Evolutionary conservation across 192 early-diverging fungal genomes (phyloP), one percentile per base, ranked within the genome.

Genomic region (Backusella psychrophila): DNA sequence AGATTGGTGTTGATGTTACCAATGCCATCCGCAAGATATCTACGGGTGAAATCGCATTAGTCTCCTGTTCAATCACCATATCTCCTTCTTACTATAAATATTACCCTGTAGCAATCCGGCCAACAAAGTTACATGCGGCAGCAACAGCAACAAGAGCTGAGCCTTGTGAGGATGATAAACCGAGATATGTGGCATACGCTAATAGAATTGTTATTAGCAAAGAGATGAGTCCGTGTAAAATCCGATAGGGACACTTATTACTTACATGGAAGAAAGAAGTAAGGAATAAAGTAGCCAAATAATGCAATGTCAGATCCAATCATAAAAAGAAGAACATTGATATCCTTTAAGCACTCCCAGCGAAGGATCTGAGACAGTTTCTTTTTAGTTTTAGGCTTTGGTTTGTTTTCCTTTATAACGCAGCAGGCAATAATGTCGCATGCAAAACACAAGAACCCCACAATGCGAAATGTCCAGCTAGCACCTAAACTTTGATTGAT

Each of bases 401-500:
- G 69, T 23, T 66, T 41, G 29, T 66, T 53, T 36, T 80, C 78
- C 29, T 38, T 56, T n/a, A 80, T 65, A 15, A 49, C 4, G 46
- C 46, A 49, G 19, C 46, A 49, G 6, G 17, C 46, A n/a, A 49
- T 49, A 49, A 31, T 75, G 23, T 3, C 44, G 9, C 41, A 29
- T 72, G 29, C 74, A 1, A 80, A 68, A 9, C 69, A 67, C 2
- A 80, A 46, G 26, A 80, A 72, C 1, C 78, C 78, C 17, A 80
- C 29, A 14, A 80, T 71, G 21, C 78, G 63, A 34, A 72, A 80
- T 23, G 78, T 75, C 90, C 90, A 91, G 4, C 71, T 66, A 29
- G 84, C 77, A 3, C 90, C 93, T 19, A 91, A 46, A 7, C 53
- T 73, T 41, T 82, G 79, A 29, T 94, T 83, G 29, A 93, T 82